Conservation (phyloP, 2,329 filamentous ascomycete species). For the Dactylellina haptotyla region DNA sequence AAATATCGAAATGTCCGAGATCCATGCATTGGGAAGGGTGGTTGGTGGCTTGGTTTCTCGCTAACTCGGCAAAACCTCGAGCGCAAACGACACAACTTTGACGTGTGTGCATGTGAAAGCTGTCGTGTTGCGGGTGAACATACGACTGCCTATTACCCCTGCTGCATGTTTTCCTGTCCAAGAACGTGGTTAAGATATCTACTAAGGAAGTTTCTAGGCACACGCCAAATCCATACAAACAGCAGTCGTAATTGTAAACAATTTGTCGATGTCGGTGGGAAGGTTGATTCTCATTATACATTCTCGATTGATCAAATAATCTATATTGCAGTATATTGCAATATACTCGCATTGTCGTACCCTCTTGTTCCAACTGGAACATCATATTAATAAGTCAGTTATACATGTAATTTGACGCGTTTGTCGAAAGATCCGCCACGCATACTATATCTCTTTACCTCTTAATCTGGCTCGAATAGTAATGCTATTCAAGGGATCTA, state of each 20-base stretch:
- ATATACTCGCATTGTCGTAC: too few species aligned
- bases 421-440: too few species aligned
- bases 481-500: too few species aligned
- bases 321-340: too few species aligned
- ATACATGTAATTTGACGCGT: too few species aligned
- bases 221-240: neutral
- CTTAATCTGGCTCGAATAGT: too few species aligned
- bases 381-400: too few species aligned
- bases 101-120: conserved; percentile 47
- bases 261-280: neutral
- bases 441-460: too few species aligned
- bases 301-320: neutral
- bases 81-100: conserved; percentile 37
- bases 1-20: conserved; percentile 50
- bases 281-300: neutral
- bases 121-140: conserved; percentile 20
- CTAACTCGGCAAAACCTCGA: conserved; percentile 38
- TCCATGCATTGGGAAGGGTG: conserved; percentile 28
- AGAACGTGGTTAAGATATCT: conserved; percentile 1
- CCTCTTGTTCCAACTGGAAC: too few species aligned
- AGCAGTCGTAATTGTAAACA: neutral
- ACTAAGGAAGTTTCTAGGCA: neutral
- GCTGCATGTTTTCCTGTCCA: conserved; percentile 22
- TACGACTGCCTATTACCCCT: conserved; percentile 34
- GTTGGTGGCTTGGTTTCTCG: conserved; percentile 40